phyloP scores from a whole-genome alignment of 306 rosid genomes.

The Dalbergia oliveri region DNA sequence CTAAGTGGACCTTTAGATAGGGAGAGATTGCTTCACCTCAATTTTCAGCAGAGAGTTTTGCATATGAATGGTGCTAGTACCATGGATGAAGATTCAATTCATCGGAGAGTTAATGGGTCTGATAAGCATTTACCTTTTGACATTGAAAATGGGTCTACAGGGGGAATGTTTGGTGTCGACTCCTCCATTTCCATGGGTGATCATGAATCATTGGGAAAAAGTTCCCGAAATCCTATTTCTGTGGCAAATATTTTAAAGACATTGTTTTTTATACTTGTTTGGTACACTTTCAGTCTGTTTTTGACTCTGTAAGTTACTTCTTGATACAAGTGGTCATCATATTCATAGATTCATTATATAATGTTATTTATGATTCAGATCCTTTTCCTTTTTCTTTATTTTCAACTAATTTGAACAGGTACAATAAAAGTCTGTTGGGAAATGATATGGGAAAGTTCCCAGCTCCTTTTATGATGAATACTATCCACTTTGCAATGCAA shows the following conservation, averaged over 20 bases:
- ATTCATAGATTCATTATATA: slow-evolving; percentile 2
- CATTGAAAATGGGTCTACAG: slow-evolving; percentile 61
- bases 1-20: slow-evolving; percentile 52
- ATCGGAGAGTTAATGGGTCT: slow-evolving; percentile 57
- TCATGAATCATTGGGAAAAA: slow-evolving; percentile 48
- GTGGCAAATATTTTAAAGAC: slow-evolving; percentile 72
- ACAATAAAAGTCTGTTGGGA: slow-evolving; percentile 92
- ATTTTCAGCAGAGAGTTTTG: slow-evolving; percentile 55
- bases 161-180: slow-evolving; percentile 50
- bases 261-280: slow-evolving; percentile 75
- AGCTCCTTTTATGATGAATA: slow-evolving; percentile 93
- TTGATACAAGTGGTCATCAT: slow-evolving; percentile 13
- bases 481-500: slow-evolving; percentile 92
- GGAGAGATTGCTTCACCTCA: slow-evolving; percentile 46
- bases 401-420: slow-evolving; percentile 66
- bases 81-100: slow-evolving; percentile 61
- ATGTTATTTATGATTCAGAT: slow-evolving; percentile 23
- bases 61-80: slow-evolving; percentile 56
- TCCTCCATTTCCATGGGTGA: slow-evolving; percentile 49
- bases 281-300: slow-evolving; percentile 94
- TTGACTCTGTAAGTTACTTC: slow-evolving; percentile 89
- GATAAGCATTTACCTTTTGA: slow-evolving; percentile 73
- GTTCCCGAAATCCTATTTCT: slow-evolving; percentile 55
- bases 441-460: slow-evolving; percentile 94
- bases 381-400: slow-evolving; percentile 25